Conservation (phyloP, 2,329 filamentous ascomycete species). For the Xylariaceae sp. region DNA sequence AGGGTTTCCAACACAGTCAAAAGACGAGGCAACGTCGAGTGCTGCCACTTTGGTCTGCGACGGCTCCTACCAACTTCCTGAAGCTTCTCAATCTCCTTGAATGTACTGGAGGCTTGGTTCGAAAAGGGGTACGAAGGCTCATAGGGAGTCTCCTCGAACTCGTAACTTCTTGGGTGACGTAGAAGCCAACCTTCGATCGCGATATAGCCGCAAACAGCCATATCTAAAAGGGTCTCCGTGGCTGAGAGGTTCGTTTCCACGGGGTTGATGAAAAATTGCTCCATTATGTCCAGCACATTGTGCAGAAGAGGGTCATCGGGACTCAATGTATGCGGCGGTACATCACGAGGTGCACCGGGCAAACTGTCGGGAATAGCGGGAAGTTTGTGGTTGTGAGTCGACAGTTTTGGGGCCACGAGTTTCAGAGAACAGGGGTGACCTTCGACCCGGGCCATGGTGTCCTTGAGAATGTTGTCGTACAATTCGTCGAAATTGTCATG, state of each 20-base stretch:
- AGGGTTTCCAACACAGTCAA: conserved; percentile 55
- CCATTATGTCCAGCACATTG: conserved; percentile 64
- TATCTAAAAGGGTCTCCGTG: conserved; percentile 74
- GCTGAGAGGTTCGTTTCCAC: conserved; percentile 86
- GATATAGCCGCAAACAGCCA: conserved; percentile 80
- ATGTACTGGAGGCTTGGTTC: conserved; percentile 21
- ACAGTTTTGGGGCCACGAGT: conserved; percentile 58
- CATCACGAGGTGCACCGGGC: conserved; percentile 57
- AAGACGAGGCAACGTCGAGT: conserved; percentile 47
- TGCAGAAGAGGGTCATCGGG: conserved; percentile 59
- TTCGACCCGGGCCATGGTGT: conserved; percentile 64
- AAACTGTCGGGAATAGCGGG: conserved; percentile 52
- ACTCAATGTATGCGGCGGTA: conserved; percentile 55
- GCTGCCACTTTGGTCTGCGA: conserved; percentile 49
- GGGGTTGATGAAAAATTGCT: conserved; percentile 81
- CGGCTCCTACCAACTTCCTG: conserved; percentile 47
- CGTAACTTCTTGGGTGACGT: conserved; percentile 61
- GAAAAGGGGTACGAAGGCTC: conserved; percentile 19
- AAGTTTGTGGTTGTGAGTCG: conserved; percentile 51
- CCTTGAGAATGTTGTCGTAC: conserved; percentile 67
- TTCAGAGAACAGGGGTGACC: conserved; percentile 67
- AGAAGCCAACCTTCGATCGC: conserved; percentile 87
- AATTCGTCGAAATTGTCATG: conserved; percentile 66
- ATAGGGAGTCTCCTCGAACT: conserved; percentile 45
- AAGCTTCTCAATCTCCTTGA: conserved; percentile 40